phyloP scores from a whole-genome alignment of 768 basidiomycete species.

The Kwoniella newhampshirensis region DNA sequence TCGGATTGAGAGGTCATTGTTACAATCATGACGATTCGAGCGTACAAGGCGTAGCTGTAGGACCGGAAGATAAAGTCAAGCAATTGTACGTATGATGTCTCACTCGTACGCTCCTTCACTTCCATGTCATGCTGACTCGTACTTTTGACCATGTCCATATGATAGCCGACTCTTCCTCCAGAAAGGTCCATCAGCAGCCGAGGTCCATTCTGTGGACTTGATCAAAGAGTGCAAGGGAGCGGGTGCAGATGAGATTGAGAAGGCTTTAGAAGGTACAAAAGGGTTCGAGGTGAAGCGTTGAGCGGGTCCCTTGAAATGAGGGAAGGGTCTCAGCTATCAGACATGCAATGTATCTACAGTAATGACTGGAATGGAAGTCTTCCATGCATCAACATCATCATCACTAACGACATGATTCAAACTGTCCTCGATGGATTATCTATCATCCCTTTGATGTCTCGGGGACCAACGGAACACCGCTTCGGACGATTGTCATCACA shows the following conservation, averaged over 20 bases:
- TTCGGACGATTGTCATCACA: too few relatives aligned
- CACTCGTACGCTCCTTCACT: neutral
- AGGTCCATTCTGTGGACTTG: constrained; percentile 41
- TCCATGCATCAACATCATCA: too few relatives aligned
- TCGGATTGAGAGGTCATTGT: constrained; percentile 45
- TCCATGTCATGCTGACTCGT: neutral
- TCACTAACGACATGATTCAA: too few relatives aligned
- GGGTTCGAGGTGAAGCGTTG: constrained; percentile 20
- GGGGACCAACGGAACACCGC: too few relatives aligned
- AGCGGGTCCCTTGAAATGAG: neutral
- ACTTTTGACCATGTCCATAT: neutral
- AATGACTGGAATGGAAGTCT: too few relatives aligned
- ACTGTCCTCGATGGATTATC: too few relatives aligned
- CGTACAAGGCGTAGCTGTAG: constrained; percentile 48
- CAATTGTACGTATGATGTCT: constrained; percentile 35
- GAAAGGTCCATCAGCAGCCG: constrained; percentile 40
- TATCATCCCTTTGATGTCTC: too few relatives aligned
- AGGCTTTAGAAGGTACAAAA: constrained; percentile 18
- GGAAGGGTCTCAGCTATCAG: too few relatives aligned
- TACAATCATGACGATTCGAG: constrained; percentile 45
- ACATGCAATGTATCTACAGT: too few relatives aligned
- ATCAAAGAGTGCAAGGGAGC: constrained; percentile 28
- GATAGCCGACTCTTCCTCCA: constrained; percentile 25
- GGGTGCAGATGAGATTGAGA: constrained; percentile 29
- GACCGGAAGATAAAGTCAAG: constrained; percentile 32